These are phyloP conservation scores for Acacia concinna DNA, from an alignment of 331 rosid genomes.

Conservation along the genomic window DNA sequence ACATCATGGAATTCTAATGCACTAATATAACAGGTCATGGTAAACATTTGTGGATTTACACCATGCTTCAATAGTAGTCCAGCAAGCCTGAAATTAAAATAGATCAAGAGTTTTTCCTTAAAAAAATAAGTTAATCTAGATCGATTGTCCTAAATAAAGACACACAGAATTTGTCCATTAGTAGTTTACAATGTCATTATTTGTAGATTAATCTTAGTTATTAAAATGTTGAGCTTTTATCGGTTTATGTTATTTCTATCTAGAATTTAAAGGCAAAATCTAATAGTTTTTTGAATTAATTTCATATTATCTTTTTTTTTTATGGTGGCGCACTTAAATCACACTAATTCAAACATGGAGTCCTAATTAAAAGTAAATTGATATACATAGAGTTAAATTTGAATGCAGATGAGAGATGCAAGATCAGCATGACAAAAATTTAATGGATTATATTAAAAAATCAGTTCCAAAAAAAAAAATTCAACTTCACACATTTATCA, in stretches of 20 bases:
- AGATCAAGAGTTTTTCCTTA: not conserved
- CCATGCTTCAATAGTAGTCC: not conserved
- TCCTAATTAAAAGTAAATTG: not conserved
- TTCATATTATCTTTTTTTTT: not conserved
- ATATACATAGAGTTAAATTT: not conserved
- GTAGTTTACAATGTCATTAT: not conserved
- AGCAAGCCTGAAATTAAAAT: not conserved
- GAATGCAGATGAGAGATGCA: not conserved
- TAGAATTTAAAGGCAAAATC: not conserved
- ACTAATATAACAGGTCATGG: not conserved
- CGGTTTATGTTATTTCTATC: no score
- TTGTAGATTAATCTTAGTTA: no score
- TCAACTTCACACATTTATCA: no score
- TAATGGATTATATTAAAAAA: not conserved
- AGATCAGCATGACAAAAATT: not conserved
- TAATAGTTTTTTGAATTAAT: not conserved
- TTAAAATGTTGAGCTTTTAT: not conserved
- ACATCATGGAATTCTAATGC: not conserved
- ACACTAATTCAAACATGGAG: not conserved
- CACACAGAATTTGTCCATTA: not conserved
- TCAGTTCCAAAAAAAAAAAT: no score
- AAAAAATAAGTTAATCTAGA: not conserved
- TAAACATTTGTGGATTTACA: not conserved
- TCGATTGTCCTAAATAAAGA: not conserved
- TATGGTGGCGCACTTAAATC: not conserved